Conservation (phyloP, 1,284 basidiomycete genomes). For the Veloporphyrellus conicus region DNA sequence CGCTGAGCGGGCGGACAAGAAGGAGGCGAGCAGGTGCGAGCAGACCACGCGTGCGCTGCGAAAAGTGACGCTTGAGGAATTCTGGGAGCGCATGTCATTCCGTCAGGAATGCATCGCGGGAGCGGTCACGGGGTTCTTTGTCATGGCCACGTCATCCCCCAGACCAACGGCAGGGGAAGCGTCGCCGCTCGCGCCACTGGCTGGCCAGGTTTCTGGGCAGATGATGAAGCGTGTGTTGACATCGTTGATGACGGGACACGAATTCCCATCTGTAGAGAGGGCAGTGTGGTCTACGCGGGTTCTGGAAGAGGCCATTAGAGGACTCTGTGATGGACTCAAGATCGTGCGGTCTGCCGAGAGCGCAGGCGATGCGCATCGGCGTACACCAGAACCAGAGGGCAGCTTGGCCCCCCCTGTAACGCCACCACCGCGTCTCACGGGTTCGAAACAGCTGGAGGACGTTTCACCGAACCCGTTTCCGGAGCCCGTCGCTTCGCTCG, state of each 20-base stretch:
- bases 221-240: conserved; percentile 67
- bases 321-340: conserved; percentile 63
- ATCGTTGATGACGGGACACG: conserved; percentile 66
- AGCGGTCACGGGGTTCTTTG: conserved; percentile 87
- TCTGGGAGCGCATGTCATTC: conserved; percentile 93
- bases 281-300: conserved; percentile 66
- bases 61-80: conserved; percentile 67
- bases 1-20: conserved; percentile 35
- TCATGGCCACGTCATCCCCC: conserved; percentile 46
- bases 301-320: conserved; percentile 62
- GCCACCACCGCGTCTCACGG: conserved; percentile 38
- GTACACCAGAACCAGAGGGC: conserved; percentile 37
- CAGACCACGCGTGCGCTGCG: conserved; percentile 47
- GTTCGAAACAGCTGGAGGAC: conserved; percentile 37
- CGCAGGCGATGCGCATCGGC: conserved; percentile 26
- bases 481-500: conserved; percentile 56
- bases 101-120: conserved; percentile 86
- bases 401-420: conserved; percentile 43
- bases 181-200: conserved; percentile 44
- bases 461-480: conserved; percentile 62
- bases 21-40: conserved; percentile 23
- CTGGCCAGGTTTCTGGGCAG: conserved; percentile 59
- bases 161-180: conserved; percentile 1
- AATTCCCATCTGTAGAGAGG: conserved; percentile 68
- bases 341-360: conserved; percentile 23